phyloP scores from a whole-genome alignment of 345 rosid genomes.

The Salix purpurea region DNA sequence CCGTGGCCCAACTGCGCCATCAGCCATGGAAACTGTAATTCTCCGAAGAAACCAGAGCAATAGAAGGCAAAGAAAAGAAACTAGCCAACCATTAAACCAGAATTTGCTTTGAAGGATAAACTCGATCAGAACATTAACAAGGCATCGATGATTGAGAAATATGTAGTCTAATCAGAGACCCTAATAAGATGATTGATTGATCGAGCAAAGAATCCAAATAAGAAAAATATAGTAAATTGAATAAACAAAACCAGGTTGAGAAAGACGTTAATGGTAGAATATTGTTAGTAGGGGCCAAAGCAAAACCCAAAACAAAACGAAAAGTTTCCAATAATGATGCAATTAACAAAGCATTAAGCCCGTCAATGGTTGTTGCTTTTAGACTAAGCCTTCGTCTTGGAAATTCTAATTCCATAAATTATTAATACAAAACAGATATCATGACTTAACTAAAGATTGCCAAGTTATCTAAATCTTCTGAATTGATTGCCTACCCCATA shows the following conservation, averaged over 20 bases:
- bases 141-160: not conserved
- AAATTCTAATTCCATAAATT: too few relatives aligned
- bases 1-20: conserved; percentile 24
- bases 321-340: not conserved
- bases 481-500: too few relatives aligned
- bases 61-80: not conserved
- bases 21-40: conserved; percentile 20
- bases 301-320: not conserved
- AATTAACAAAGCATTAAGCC: too few relatives aligned
- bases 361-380: too few relatives aligned
- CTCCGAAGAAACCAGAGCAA: not conserved
- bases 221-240: not conserved
- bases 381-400: too few relatives aligned
- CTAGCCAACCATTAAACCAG: not conserved
- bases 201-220: conserved; percentile 29
- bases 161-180: not conserved
- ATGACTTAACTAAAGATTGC: too few relatives aligned
- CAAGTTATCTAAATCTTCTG: too few relatives aligned
- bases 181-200: not conserved
- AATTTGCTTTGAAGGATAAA: not conserved
- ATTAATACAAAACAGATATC: too few relatives aligned
- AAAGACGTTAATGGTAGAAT: not conserved
- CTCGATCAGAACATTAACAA: not conserved
- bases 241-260: conserved; percentile 1
- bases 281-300: not conserved